Base-by-base conservation (phyloP, 2,329 filamentous ascomycete genomes). In the Colletotrichum navitas region DNA sequence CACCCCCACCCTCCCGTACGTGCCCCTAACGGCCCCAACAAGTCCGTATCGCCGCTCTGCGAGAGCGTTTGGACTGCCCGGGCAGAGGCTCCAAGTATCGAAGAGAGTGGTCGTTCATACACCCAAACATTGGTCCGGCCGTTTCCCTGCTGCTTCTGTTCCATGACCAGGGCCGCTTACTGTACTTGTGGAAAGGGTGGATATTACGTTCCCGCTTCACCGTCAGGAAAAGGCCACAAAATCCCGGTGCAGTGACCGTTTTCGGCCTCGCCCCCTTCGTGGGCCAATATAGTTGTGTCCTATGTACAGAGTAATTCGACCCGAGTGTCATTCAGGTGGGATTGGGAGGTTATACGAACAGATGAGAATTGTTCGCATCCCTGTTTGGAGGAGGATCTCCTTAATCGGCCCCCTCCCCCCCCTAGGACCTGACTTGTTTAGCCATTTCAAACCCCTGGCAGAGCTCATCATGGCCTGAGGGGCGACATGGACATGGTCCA, bases 1-100 rank as follows among this genome's bases (percentile, higher is more conserved):
- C 65, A 55, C 68, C 59, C 68, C 68, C 68, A 71, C 65, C 54
- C 43, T 60, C 59, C 68, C 68, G 65, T 36, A 26, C 43, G 16
- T 11, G 34, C 11, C 36, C 36, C 10, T n/a, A 26, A 52, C 64
- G 68, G 54, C 39, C 58, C 65, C 65, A 45, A 36, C 65, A 45
- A 36, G 24, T 24, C 41, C 51, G 49, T 21, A 58, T 32, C 51
- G 52, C 41, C 65, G 68, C 52, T 52, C 58, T 59, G 68, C 52
- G 61, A 24, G 21, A 26, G 18, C 12, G 41, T 41, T 36, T 55
- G 45, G 45, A 41, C 16, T 52, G 49, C 16, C 6, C 10, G 49
- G 49, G 26, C 26, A 52, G 10, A 29, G 7, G 26, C 5, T 32
- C 26, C 49, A 52, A 32, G 26, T 18, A 52, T 47, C 10, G 34